A percentile compares a stretch with the other conserved stretches of the same genome.
Evolutionary conservation across 169 alveolate species (phyloP).

Genomic region (Plasmodium yoelii): DNA sequence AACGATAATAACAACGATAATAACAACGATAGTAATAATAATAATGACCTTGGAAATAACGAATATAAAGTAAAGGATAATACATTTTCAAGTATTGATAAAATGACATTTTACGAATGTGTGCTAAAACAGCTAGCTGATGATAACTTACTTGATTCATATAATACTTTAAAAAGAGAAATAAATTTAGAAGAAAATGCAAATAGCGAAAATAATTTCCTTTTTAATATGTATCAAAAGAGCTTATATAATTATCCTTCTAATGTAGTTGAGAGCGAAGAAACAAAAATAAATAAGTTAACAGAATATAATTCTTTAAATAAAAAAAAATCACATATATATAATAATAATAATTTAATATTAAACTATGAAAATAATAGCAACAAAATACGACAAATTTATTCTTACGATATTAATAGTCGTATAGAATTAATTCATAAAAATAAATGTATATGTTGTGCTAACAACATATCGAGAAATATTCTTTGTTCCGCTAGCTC

Average conservation of each 20-base stretch:
- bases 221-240: constrained; percentile 27
- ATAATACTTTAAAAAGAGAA: constrained; percentile 23
- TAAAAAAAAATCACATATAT: neutral
- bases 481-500: constrained; percentile 85
- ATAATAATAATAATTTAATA: constrained; percentile 4
- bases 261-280: constrained; percentile 5
- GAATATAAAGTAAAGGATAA: neutral
- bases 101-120: constrained; percentile 55
- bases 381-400: constrained; percentile 8
- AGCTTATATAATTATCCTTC: neutral
- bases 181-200: constrained; percentile 38
- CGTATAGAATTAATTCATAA: constrained; percentile 60
- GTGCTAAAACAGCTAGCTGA: constrained; percentile 51
- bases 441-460: constrained; percentile 51
- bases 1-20: too few species aligned
- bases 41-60: neutral
- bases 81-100: constrained; percentile 14
- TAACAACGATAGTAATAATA: too few species aligned
- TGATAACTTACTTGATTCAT: constrained; percentile 50
- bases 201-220: constrained; percentile 25
- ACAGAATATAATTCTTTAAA: neutral
- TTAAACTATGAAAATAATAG: constrained; percentile 48
- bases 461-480: constrained; percentile 49
- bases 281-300: constrained; percentile 3
- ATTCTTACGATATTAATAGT: constrained; percentile 37